phyloP scores from a whole-genome alignment of 768 basidiomycete genomes.

The Naganishia kalamii region DNA sequence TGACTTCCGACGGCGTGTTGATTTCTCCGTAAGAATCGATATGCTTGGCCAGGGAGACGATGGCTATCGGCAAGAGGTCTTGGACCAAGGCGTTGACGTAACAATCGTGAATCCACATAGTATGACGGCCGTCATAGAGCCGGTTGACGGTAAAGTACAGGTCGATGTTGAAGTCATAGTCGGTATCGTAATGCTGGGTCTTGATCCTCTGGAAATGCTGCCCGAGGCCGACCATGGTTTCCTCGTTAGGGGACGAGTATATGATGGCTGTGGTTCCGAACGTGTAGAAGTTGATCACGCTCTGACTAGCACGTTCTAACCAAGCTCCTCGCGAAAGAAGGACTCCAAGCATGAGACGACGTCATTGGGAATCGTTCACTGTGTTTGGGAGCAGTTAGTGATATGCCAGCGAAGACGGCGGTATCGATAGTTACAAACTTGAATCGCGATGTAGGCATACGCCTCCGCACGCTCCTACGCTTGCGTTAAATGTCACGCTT shows the following conservation, averaged over 20 bases:
- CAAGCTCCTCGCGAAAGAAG: slow-evolving; percentile 57
- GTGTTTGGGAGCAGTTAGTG: neutral
- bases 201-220: slow-evolving; percentile 53
- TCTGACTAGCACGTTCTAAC: slow-evolving; percentile 54
- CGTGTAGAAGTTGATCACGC: slow-evolving; percentile 54
- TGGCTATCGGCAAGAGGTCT: slow-evolving; percentile 58
- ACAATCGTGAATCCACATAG: slow-evolving; percentile 52
- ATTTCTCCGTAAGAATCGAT: slow-evolving; percentile 44
- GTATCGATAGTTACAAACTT: neutral
- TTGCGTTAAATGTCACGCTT: too few species aligned
- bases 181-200: slow-evolving; percentile 56
- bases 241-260: slow-evolving; percentile 53
- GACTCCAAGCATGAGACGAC: slow-evolving; percentile 58
- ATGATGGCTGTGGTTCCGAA: slow-evolving; percentile 55
- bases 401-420: neutral
- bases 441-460: neutral
- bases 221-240: slow-evolving; percentile 53
- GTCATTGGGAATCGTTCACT: slow-evolving; percentile 49
- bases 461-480: neutral
- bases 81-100: slow-evolving; percentile 54
- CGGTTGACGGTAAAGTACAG: slow-evolving; percentile 56
- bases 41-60: slow-evolving; percentile 53
- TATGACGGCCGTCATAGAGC: slow-evolving; percentile 64
- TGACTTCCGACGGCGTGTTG: slow-evolving; percentile 45
- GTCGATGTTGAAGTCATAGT: slow-evolving; percentile 61